Percentiles rank a stretch among this genome's conserved stretches.
These are phyloP conservation scores for Ricinus communis DNA, from an alignment of 345 rosid genomes.

Conservation along the genomic window DNA sequence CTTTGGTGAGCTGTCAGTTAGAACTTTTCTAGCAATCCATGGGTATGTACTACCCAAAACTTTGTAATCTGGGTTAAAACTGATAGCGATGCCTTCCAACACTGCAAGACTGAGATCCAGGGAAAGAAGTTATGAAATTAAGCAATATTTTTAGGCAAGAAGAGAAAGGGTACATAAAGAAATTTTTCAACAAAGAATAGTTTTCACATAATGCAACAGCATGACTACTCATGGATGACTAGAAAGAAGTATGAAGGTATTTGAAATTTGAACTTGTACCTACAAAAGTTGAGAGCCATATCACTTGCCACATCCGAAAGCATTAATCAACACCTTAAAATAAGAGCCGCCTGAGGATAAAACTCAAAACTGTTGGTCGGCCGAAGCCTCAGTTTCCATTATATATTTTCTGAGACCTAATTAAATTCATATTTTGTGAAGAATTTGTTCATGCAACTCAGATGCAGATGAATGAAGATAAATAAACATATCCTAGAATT, in stretches of 20 bases:
- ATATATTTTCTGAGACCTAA: not conserved
- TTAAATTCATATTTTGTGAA: not conserved
- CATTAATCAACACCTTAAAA: not conserved
- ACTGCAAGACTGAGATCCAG: constrained; percentile 74
- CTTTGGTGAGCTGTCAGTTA: constrained; percentile 85
- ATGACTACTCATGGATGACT: constrained; percentile 76
- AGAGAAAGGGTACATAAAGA: not conserved
- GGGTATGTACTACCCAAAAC: constrained; percentile 96
- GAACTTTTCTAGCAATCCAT: constrained; percentile 93
- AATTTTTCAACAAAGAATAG: not conserved
- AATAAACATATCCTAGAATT: not conserved
- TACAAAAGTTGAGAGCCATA: constrained; percentile 40
- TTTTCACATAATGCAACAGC: not conserved
- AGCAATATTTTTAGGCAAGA: constrained; percentile 3
- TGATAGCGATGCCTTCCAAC: constrained; percentile 88
- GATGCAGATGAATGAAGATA: not conserved
- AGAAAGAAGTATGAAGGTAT: constrained; percentile 95
- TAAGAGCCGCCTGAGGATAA: not conserved
- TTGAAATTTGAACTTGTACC: constrained; percentile 93
- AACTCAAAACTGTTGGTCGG: not conserved
- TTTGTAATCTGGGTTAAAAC: constrained; percentile 78
- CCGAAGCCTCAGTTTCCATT: not conserved
- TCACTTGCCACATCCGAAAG: not conserved
- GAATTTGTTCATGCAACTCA: not conserved
- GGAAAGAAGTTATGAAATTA: constrained; percentile 7